Evolutionary conservation across 768 basidiomycete species (phyloP).

Genomic region (Lentinula boryana): DNA sequence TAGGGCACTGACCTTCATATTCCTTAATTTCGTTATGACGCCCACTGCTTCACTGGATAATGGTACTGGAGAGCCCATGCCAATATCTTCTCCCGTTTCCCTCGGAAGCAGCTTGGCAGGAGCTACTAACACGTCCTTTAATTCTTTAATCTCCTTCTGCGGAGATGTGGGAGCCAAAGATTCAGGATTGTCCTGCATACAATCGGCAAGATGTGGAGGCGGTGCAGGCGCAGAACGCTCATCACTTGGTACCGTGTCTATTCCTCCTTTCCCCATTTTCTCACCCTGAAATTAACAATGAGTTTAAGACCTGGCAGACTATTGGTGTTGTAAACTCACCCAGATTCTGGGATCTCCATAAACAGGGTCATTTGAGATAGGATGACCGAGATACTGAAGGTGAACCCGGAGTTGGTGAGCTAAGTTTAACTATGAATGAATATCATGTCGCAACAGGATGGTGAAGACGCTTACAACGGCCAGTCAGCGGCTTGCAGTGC

Average conservation of each 20-base stretch:
- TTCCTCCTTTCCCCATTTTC: conserved; percentile 70
- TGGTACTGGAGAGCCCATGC: conserved; percentile 81
- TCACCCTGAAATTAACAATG: conserved; percentile 42
- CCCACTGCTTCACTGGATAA: conserved; percentile 71
- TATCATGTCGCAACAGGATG: neutral
- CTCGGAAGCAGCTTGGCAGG: conserved; percentile 56
- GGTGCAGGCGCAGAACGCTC: conserved; percentile 60
- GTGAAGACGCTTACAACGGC: conserved; percentile 64
- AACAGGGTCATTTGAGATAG: conserved; percentile 93
- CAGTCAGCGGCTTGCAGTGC: conserved; percentile 79
- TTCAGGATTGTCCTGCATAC: conserved; percentile 40
- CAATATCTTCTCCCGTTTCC: conserved; percentile 83
- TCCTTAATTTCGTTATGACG: conserved; percentile 73
- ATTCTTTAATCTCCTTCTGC: neutral
- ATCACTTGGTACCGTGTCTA: conserved; percentile 67
- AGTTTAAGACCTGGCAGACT: neutral
- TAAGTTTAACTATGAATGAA: conserved; percentile 21
- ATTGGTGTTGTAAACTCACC: conserved; percentile 32
- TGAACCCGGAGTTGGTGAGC: conserved; percentile 98
- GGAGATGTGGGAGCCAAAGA: conserved; percentile 18
- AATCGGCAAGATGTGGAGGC: conserved; percentile 38
- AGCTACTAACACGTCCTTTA: neutral
- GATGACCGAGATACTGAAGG: conserved; percentile 87
- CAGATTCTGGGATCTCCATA: conserved; percentile 80
- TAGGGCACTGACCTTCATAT: conserved; percentile 62